Percentiles rank a stretch among this genome's conserved stretches.
Conservation (phyloP, 768 basidiomycete species). For the Trichaptum fuscoviolaceum region DNA sequence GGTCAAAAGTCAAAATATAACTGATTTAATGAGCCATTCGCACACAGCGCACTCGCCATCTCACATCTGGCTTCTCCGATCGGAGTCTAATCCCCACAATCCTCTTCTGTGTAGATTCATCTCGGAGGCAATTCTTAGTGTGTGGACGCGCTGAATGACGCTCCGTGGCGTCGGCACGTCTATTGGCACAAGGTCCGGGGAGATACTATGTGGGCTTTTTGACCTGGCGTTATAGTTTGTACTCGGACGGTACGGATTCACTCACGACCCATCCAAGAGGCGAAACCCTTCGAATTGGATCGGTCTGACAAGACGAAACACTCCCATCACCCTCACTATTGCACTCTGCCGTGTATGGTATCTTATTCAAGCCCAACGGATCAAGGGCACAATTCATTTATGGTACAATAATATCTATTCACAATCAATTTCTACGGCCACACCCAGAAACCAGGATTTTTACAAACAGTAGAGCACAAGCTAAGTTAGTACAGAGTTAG, state of each 20-base stretch:
- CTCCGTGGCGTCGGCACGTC: too few relatives aligned
- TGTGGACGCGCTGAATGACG: background rate
- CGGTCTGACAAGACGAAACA: too few relatives aligned
- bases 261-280: too few relatives aligned
- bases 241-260: background rate
- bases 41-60: background rate
- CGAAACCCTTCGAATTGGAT: too few relatives aligned
- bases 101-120: background rate
- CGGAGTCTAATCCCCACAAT: background rate
- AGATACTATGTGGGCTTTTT: background rate
- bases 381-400: too few relatives aligned
- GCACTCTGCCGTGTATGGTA: too few relatives aligned
- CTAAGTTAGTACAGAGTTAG: background rate
- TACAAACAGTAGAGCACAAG: background rate
- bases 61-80: background rate
- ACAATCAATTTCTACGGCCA: background rate
- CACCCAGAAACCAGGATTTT: background rate
- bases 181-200: background rate
- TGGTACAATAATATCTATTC: background rate
- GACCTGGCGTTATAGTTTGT: background rate
- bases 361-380: too few relatives aligned
- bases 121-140: background rate
- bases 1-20: too few relatives aligned
- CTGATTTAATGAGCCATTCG: too few relatives aligned
- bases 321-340: too few relatives aligned